Evolutionary conservation across 2,329 filamentous ascomycete species (phyloP).

Genomic region (Helotiales sp.): DNA sequence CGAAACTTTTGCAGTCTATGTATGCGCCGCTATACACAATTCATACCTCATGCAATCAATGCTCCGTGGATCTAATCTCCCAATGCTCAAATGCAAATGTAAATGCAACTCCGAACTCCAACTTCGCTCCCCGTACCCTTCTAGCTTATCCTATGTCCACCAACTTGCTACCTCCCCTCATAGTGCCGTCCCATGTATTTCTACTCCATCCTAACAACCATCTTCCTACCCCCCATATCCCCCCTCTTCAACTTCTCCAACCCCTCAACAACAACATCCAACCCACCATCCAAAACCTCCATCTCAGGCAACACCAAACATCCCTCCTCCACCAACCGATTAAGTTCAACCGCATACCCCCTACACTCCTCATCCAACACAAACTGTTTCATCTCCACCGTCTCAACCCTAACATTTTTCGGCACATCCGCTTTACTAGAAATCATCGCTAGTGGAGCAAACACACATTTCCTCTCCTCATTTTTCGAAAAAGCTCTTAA

Average conservation of each 20-base stretch:
- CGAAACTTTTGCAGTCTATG: no score
- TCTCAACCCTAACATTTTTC: conserved; percentile 35
- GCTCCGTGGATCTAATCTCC: no score
- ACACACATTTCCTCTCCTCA: conserved; percentile 22
- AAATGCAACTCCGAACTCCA: no score
- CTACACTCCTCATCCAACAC: conserved; percentile 35
- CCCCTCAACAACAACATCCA: conserved; percentile 34
- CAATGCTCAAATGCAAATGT: no score
- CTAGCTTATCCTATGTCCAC: no score
- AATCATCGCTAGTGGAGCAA: conserved; percentile 41
- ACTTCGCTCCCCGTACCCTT: neutral
- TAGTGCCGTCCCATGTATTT: neutral
- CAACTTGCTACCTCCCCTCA: neutral
- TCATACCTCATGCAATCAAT: no score
- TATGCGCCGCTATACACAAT: no score
- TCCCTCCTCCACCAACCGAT: conserved; percentile 33
- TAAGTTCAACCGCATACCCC: conserved; percentile 35
- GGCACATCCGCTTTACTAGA: conserved; percentile 28
- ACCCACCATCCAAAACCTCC: conserved; percentile 37
- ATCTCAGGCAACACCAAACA: conserved; percentile 35
- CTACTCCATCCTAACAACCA: conserved; percentile 32
- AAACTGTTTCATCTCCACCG: conserved; percentile 43
- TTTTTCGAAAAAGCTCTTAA: conserved; percentile 33
- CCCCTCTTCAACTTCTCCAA: conserved; percentile 38
- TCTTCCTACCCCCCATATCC: conserved; percentile 36